Conservation (phyloP, 768 basidiomycete genomes). For the Ramaria rubella region DNA sequence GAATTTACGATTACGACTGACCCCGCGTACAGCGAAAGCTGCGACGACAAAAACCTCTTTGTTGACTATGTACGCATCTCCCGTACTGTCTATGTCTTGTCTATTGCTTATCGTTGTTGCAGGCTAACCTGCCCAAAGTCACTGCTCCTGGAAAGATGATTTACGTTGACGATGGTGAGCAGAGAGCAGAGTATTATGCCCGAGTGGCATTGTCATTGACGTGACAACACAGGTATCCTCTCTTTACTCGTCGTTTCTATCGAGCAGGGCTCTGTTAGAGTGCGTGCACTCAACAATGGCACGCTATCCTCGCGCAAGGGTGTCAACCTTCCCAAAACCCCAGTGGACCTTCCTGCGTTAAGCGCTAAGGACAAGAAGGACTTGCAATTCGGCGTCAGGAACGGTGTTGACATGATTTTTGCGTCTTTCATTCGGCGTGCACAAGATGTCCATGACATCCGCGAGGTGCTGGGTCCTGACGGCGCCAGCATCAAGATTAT, state of each 20-base stretch:
- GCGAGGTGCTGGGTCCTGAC: conserved; percentile 87
- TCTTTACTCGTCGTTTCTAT: conserved; percentile 89
- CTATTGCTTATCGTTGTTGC: conserved; percentile 12
- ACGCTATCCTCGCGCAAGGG: conserved; percentile 94
- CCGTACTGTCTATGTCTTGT: not conserved
- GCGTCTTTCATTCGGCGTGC: conserved; percentile 97
- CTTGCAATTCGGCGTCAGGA: conserved; percentile 89
- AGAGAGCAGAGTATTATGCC: not conserved
- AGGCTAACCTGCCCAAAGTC: conserved; percentile 92
- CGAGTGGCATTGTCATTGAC: not conserved
- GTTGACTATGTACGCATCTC: conserved; percentile 79
- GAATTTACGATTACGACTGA: conserved; percentile 91
- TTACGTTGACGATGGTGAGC: conserved; percentile 89
- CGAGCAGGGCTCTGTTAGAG: conserved; percentile 73
- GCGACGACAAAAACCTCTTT: conserved; percentile 81
- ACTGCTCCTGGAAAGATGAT: conserved; percentile 96
- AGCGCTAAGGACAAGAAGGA: conserved; percentile 99
- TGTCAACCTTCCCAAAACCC: conserved; percentile 97
- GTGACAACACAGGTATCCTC: conserved; percentile 54
- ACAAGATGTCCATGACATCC: conserved; percentile 91
- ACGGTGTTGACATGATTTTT: conserved; percentile 98
- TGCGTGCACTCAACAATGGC: conserved; percentile 87
- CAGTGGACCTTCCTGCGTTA: conserved; percentile 94
- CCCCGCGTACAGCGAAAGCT: conserved; percentile 64
- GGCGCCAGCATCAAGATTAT: conserved; percentile 98